These are phyloP conservation scores for Paraphoma chrysanthemicola DNA, from an alignment of 2,329 filamentous ascomycete species.

Conservation along the genomic window DNA sequence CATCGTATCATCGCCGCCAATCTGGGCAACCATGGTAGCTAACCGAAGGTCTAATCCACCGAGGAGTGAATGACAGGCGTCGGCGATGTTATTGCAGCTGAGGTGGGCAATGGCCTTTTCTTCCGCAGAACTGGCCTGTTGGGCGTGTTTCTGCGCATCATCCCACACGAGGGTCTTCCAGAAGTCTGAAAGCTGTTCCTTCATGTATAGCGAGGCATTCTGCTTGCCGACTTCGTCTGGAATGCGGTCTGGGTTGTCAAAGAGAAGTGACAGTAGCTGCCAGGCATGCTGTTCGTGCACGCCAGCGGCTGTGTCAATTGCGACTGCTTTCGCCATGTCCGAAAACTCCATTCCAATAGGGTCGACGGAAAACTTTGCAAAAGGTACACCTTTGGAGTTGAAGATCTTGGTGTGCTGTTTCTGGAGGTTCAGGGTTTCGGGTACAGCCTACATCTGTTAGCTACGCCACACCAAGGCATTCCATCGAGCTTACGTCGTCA, in stretches of 20 bases:
- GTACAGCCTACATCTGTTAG: conserved; percentile 56
- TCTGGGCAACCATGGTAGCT: conserved; percentile 82
- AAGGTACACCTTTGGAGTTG: conserved; percentile 63
- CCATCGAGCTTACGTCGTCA: conserved; percentile 43
- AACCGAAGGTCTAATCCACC: conserved; percentile 80
- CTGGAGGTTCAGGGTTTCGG: conserved; percentile 63
- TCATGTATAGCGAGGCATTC: conserved; percentile 48
- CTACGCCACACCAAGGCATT: conserved; percentile 1
- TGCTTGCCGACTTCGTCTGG: conserved; percentile 52
- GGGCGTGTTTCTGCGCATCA: conserved; percentile 54
- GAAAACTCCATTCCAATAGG: conserved; percentile 61
- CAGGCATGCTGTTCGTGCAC: conserved; percentile 77
- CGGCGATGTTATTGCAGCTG: conserved; percentile 77
- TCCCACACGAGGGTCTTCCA: conserved; percentile 59
- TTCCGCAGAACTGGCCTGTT: conserved; percentile 70
- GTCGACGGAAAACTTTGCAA: conserved; percentile 57
- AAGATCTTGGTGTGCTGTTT: conserved; percentile 58
- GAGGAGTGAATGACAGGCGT: conserved; percentile 82
- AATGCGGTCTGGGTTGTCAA: conserved; percentile 64
- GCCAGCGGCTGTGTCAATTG: conserved; percentile 46
- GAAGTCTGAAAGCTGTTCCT: conserved; percentile 72
- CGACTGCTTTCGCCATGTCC: conserved; percentile 55
- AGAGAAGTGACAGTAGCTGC: conserved; percentile 86
- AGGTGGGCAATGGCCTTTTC: conserved; percentile 85
- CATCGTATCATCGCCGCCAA: conserved; percentile 74